phyloP scores from a whole-genome alignment of 2,329 filamentous ascomycete genomes.

The Penicillium sp. region DNA sequence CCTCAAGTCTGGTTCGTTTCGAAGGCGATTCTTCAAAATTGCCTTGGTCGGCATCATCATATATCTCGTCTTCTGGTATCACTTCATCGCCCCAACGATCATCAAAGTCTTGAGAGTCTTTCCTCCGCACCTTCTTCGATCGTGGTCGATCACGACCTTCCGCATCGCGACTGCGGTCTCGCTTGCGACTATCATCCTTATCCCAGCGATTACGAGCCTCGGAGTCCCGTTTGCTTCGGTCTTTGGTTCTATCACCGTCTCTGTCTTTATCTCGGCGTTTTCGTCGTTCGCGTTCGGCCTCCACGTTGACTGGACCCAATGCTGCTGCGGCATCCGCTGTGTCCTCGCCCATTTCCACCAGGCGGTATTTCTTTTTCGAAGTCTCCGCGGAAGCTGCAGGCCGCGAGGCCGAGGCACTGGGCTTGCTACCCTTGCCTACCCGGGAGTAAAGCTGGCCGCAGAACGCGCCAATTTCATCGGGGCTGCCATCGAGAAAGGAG shows the following conservation, averaged over 20 bases:
- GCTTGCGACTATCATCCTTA: constrained; percentile 44
- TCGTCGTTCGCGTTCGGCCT: constrained; percentile 42
- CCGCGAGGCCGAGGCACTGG: constrained; percentile 14
- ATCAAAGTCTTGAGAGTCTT: constrained; percentile 64
- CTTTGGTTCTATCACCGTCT: constrained; percentile 29
- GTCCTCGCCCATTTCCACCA: constrained; percentile 61
- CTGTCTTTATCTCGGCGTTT: constrained; percentile 26
- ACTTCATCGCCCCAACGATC: constrained; percentile 85
- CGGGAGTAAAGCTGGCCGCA: constrained; percentile 51
- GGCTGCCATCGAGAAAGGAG: constrained; percentile 56
- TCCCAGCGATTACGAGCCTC: constrained; percentile 30
- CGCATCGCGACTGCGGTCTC: constrained; percentile 41
- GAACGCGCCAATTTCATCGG: constrained; percentile 52
- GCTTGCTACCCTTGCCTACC: constrained; percentile 28
- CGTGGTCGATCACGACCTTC: constrained; percentile 48
- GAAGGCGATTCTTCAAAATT: constrained; percentile 71
- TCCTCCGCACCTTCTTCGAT: constrained; percentile 56
- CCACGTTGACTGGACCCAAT: constrained; percentile 39
- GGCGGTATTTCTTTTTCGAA: constrained; percentile 56
- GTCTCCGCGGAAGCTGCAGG: constrained; percentile 31
- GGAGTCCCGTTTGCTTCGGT: constrained; percentile 23
- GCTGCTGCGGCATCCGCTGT: constrained; percentile 31
- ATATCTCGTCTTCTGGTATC: constrained; percentile 34
- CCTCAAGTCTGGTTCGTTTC: constrained; percentile 71
- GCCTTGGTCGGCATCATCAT: constrained; percentile 53